phyloP scores from a whole-genome alignment of 768 basidiomycete species.

The Russula virescens region DNA sequence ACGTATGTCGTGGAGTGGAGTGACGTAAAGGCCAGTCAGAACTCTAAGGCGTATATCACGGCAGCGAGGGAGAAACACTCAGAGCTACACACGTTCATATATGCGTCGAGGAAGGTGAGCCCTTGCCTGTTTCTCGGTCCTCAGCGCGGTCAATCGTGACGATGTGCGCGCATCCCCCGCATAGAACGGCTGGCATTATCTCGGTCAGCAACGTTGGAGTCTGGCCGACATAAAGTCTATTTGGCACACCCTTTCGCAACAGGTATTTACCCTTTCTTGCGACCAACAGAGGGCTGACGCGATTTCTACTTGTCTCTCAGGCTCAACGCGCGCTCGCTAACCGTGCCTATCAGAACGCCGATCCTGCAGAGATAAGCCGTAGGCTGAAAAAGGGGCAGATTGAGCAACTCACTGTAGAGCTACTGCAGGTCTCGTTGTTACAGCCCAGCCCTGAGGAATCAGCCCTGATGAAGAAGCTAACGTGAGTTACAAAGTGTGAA shows the following conservation, averaged over 20 bases:
- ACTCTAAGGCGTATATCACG: constrained; percentile 34
- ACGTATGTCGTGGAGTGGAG: constrained; percentile 54
- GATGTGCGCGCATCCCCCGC: background rate
- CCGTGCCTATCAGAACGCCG: constrained; percentile 31
- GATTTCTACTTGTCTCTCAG: background rate
- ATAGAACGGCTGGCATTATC: constrained; percentile 21
- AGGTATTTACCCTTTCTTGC: constrained; percentile 8
- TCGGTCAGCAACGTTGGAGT: constrained; percentile 20
- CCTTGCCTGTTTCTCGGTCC: background rate
- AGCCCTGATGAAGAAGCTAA: constrained; percentile 4
- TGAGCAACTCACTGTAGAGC: constrained; percentile 35
- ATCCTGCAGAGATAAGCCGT: constrained; percentile 33
- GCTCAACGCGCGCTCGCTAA: constrained; percentile 23
- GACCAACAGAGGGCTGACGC: background rate
- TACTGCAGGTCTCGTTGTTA: constrained; percentile 5
- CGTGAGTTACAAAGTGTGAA: background rate
- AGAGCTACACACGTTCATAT: constrained; percentile 48
- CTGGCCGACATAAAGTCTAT: constrained; percentile 8
- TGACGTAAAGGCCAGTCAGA: constrained; percentile 31
- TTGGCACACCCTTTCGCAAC: constrained; percentile 25
- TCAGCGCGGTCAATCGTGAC: background rate
- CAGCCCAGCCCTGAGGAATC: constrained; percentile 3
- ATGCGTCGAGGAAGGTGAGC: constrained; percentile 41
- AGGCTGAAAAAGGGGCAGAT: constrained; percentile 40
- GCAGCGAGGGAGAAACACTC: constrained; percentile 21